Evolutionary conservation across 2,329 filamentous ascomycete species (phyloP).

Genomic region (Pseudogymnoascus sp.): DNA sequence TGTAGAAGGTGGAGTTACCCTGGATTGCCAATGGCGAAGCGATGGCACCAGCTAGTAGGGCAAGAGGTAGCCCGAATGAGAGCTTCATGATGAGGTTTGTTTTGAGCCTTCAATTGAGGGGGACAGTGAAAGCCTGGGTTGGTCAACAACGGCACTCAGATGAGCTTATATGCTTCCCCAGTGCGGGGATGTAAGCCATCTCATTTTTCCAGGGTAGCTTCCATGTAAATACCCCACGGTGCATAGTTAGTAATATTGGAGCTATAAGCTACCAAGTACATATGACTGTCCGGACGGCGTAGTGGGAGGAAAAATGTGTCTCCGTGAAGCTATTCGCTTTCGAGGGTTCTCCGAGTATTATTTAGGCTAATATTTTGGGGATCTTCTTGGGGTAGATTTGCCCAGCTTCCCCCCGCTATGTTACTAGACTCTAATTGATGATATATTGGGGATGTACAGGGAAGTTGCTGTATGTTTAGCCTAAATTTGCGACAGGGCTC

Average conservation of each 20-base stretch:
- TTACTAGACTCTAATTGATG: background rate
- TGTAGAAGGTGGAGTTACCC: constrained; percentile 1
- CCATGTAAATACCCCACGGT: background rate
- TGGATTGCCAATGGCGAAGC: constrained; percentile 10
- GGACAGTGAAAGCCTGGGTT: background rate
- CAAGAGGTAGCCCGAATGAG: background rate
- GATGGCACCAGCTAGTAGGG: constrained; percentile 22
- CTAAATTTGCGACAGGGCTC: background rate
- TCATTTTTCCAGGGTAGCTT: background rate
- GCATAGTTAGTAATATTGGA: background rate
- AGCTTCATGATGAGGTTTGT: background rate
- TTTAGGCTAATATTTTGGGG: background rate
- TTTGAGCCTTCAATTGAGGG: background rate
- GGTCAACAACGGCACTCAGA: background rate
- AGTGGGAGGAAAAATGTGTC: background rate
- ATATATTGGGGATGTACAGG: background rate
- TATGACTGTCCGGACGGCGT: too few relatives aligned
- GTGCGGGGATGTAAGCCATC: background rate
- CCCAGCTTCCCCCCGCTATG: background rate
- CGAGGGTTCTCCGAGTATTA: background rate
- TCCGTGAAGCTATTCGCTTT: background rate
- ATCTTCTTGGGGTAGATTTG: background rate
- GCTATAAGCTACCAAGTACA: background rate
- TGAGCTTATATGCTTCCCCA: background rate
- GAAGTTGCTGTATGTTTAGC: background rate